phyloP scores from a whole-genome alignment of 805 yeast genomes.

The Cyberlindnera bimundalis region DNA sequence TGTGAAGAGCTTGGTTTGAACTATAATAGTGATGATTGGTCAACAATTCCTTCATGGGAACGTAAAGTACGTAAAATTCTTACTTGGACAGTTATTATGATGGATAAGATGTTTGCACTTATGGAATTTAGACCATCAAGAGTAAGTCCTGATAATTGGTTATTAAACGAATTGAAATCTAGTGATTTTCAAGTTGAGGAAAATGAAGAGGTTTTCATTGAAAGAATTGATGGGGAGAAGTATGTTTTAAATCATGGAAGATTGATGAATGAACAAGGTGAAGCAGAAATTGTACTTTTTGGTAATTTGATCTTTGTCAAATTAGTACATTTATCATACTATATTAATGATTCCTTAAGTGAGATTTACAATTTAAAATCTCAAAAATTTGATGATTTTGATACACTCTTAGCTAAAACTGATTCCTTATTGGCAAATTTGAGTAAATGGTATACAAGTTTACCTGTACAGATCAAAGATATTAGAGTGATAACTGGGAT shows the following conservation, averaged over 20 bases:
- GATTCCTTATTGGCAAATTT: conserved; percentile 16
- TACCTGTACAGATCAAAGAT: conserved; percentile 20
- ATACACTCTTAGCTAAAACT: conserved; percentile 17
- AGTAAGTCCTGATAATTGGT: conserved; percentile 27
- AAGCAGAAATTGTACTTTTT: conserved; percentile 11
- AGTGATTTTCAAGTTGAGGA: conserved; percentile 23
- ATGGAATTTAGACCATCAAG: conserved; percentile 28
- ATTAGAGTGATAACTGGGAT: conserved; percentile 10
- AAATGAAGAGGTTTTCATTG: conserved; percentile 20
- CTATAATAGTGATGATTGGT: conserved; percentile 25
- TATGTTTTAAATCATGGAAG: conserved; percentile 17
- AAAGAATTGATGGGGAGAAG: conserved; percentile 18
- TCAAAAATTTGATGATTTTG: conserved; percentile 25
- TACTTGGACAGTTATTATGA: conserved; percentile 26
- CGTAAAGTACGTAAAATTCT: conserved; percentile 26
- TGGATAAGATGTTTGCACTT: conserved; percentile 28
- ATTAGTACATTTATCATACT: conserved; percentile 24
- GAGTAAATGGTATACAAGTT: conserved; percentile 23
- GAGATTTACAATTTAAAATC: conserved; percentile 26
- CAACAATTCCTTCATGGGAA: conserved; percentile 30
- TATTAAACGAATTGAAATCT: conserved; percentile 18
- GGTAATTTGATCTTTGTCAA: conserved; percentile 27
- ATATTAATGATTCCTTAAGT: conserved; percentile 23
- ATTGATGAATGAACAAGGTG: conserved; percentile 1
- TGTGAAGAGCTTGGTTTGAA: conserved; percentile 30